Percentiles rank a stretch among this genome's conserved stretches.
These are phyloP conservation scores for Myxozyma melibiosi DNA, from an alignment of 805 yeast genomes.

Conservation along the genomic window DNA sequence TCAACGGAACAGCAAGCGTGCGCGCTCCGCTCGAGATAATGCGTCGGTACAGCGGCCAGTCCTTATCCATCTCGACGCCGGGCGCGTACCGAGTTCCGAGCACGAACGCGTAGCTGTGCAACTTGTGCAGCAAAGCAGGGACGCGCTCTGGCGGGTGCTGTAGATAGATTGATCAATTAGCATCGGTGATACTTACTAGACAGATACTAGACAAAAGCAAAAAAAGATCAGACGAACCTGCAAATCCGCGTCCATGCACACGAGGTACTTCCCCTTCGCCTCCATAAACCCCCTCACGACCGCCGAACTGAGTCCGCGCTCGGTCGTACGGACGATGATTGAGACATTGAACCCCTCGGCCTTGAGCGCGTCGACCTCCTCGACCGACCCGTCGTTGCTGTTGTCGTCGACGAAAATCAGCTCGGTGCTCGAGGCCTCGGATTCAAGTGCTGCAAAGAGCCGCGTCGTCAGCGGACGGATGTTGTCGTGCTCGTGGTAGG, in stretches of 20 bases:
- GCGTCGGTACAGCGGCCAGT: conserved; percentile 56
- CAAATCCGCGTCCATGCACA: conserved; percentile 58
- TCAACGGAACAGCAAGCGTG: conserved; percentile 52
- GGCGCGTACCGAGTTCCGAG: conserved; percentile 58
- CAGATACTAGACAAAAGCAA: not conserved
- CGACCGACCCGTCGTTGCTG: conserved; percentile 56
- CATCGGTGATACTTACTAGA: not conserved
- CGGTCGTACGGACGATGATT: conserved; percentile 54
- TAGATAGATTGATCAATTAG: too few relatives aligned
- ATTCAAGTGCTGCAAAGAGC: conserved; percentile 50
- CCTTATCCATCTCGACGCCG: conserved; percentile 57
- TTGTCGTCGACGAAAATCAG: conserved; percentile 56
- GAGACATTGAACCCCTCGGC: conserved; percentile 52
- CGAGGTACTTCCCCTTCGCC: conserved; percentile 51
- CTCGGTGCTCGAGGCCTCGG: conserved; percentile 48
- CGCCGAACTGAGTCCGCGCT: conserved; percentile 55
- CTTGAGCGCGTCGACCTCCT: conserved; percentile 51
- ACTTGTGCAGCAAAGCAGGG: conserved; percentile 48
- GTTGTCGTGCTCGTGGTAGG: conserved; percentile 54
- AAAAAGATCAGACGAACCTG: conserved; percentile 16
- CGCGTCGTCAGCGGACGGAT: conserved; percentile 54
- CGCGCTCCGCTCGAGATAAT: conserved; percentile 55
- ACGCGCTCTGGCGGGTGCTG: conserved; percentile 58
- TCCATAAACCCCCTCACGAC: conserved; percentile 53
- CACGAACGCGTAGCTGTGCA: conserved; percentile 50